Conservation (phyloP, 371 early-diverging fungal genomes). For the Mortierella sp. region DNA sequence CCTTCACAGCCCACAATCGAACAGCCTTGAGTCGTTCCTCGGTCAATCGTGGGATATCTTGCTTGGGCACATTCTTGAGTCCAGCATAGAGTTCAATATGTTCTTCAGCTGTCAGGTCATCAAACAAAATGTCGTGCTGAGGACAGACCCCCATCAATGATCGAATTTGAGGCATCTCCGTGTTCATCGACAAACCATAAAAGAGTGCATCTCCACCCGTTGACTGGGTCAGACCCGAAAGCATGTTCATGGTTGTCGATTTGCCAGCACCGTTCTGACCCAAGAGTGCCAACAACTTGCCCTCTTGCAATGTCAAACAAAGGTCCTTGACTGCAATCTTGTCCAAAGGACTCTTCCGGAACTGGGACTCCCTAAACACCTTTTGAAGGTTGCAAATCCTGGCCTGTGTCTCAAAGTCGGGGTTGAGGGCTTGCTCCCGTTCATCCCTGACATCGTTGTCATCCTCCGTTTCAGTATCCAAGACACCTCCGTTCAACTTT, state of each 20-base stretch:
- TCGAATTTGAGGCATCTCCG: conserved; percentile 68
- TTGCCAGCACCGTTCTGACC: conserved; percentile 86
- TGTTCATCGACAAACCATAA: conserved; percentile 59
- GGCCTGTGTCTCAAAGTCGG: conserved; percentile 32
- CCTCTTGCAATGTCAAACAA: conserved; percentile 67
- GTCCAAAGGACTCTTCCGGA: conserved; percentile 57
- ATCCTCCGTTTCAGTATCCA: conserved; percentile 36
- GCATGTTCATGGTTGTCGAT: conserved; percentile 70
- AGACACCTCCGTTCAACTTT: conserved; percentile 16
- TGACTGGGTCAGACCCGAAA: conserved; percentile 72
- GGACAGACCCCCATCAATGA: conserved; percentile 79
- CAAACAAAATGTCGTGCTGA: conserved; percentile 76
- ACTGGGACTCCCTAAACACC: conserved; percentile 57
- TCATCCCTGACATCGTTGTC: conserved; percentile 64
- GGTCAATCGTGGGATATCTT: conserved; percentile 49
- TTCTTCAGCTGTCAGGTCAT: conserved; percentile 72
- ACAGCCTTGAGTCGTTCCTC: conserved; percentile 62
- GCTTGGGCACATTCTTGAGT: conserved; percentile 67
- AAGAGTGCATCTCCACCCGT: conserved; percentile 72
- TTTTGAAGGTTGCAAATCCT: conserved; percentile 73
- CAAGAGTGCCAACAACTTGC: conserved; percentile 66
- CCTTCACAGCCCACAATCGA: conserved; percentile 57
- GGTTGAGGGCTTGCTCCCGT: conserved; percentile 41
- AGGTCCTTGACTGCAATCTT: conserved; percentile 74
- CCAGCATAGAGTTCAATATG: conserved; percentile 72